Conservation (phyloP, 208 protist species). For the Trichomonas gallinae region DNA sequence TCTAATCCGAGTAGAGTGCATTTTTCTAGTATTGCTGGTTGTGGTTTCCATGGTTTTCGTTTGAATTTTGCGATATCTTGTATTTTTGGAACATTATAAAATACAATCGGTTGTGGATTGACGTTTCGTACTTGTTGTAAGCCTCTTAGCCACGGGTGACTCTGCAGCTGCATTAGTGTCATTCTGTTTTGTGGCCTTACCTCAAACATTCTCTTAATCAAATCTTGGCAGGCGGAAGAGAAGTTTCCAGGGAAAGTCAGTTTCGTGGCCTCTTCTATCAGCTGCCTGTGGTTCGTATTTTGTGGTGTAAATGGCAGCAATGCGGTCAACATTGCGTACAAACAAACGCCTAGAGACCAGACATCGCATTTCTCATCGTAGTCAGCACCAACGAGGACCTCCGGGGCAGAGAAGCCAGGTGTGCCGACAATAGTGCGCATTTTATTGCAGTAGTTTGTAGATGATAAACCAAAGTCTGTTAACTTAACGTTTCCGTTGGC, state of each 20-base stretch:
- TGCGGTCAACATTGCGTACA: background rate
- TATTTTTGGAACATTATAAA: background rate
- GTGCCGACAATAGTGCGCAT: conserved; percentile 27
- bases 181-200: background rate
- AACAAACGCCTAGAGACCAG: conserved; percentile 24
- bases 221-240: background rate
- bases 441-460: background rate
- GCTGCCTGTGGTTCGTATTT: background rate
- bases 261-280: background rate
- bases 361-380: conserved; percentile 22
- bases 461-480: background rate
- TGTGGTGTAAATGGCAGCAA: background rate
- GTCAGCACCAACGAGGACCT: conserved; percentile 12
- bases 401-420: conserved; percentile 34
- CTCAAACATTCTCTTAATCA: background rate
- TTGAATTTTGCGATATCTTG: background rate
- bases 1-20: background rate
- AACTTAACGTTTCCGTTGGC: background rate
- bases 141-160: background rate
- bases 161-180: background rate
- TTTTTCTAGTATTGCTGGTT: background rate
- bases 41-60: background rate
- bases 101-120: background rate
- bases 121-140: background rate
- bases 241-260: background rate